Conservation (phyloP, 495 filamentous ascomycete genomes). For the Staphylotrichum tortipilum region DNA sequence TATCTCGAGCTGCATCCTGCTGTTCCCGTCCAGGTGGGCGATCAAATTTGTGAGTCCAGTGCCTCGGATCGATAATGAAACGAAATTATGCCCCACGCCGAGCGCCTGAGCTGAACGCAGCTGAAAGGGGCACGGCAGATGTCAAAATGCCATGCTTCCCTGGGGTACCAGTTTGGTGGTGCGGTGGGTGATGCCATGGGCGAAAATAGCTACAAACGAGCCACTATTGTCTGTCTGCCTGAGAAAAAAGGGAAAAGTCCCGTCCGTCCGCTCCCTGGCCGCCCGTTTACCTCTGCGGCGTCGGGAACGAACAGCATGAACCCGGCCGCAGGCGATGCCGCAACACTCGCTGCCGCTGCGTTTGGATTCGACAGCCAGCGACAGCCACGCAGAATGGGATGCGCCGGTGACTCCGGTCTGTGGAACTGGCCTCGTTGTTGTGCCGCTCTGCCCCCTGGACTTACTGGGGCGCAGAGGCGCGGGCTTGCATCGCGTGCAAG, state of each 20-base stretch:
- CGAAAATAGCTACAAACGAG: neutral
- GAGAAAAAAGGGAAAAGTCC: no score
- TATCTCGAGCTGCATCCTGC: constrained; percentile 12
- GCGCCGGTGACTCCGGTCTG: constrained; percentile 2
- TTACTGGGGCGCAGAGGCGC: constrained; percentile 14
- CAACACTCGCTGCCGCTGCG: no score
- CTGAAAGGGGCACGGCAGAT: neutral
- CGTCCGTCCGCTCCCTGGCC: no score
- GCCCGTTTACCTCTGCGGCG: no score
- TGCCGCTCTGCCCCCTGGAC: constrained; percentile 16
- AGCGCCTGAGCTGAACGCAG: constrained; percentile 2
- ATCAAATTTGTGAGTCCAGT: constrained; percentile 21
- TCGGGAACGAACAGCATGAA: no score
- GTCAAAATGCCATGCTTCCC: neutral
- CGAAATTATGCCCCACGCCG: constrained; percentile 16
- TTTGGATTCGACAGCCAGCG: no score
- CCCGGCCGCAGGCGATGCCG: no score
- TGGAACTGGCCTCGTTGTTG: constrained; percentile 11
- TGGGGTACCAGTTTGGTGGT: no score
- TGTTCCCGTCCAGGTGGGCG: constrained; percentile 11
- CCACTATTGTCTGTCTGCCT: no score
- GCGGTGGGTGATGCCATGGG: no score
- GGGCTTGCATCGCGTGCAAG: constrained; percentile 16
- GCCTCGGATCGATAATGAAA: constrained; percentile 23
- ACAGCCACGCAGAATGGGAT: constrained; percentile 4